Conservation (phyloP, 352 stramenopile genomes). For the Elongisporangium undulatum region DNA sequence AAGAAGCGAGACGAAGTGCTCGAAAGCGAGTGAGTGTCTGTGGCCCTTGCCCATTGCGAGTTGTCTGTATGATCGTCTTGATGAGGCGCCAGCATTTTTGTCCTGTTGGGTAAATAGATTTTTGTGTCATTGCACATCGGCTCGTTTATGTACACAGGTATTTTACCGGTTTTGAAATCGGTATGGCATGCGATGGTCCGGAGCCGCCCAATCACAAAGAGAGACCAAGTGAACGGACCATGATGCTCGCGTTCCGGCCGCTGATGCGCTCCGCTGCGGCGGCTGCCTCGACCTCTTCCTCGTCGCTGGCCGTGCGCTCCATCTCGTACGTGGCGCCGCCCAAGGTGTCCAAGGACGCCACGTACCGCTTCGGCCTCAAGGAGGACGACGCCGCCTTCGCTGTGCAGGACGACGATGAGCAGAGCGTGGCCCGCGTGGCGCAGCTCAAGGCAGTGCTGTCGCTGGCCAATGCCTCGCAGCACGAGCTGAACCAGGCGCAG, state of each 20-base stretch:
- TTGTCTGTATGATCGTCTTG: too few relatives aligned
- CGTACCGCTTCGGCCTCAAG: slow-evolving; percentile 63
- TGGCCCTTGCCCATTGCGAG: not conserved
- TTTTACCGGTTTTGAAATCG: not conserved
- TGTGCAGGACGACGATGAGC: slow-evolving; percentile 25
- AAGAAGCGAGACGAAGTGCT: not conserved
- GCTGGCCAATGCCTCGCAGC: slow-evolving; percentile 75
- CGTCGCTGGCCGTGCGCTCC: slow-evolving; percentile 11
- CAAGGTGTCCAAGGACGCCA: slow-evolving; percentile 42
- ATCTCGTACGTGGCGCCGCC: slow-evolving; percentile 67
- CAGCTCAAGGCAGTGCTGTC: slow-evolving; percentile 70
- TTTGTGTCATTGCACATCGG: not conserved
- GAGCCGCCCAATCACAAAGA: not conserved
- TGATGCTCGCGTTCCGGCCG: not conserved
- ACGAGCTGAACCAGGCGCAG: slow-evolving; percentile 80
- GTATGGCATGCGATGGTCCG: not conserved
- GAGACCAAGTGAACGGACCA: not conserved
- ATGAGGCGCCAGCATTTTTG: not conserved
- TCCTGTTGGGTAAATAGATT: not conserved
- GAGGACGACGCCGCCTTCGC: slow-evolving; percentile 39
- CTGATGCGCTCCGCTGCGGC: not conserved
- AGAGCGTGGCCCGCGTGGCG: slow-evolving; percentile 19
- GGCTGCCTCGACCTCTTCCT: not conserved
- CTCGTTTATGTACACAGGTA: not conserved
- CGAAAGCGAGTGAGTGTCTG: not conserved